phyloP scores from a whole-genome alignment of 2,329 filamentous ascomycete species.

The Cercospora brassicicola region DNA sequence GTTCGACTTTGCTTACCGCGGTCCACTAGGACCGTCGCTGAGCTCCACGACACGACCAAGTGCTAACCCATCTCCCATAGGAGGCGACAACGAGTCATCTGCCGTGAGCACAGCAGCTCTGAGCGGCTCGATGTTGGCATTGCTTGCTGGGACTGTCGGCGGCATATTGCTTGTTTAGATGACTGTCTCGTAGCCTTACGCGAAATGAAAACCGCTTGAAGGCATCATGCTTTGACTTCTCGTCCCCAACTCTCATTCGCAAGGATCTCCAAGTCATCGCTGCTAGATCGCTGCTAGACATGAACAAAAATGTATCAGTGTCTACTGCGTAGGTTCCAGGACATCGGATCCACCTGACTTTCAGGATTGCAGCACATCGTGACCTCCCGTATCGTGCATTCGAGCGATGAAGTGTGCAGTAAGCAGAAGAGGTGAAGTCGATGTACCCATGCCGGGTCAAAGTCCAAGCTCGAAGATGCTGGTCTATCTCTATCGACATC shows the following conservation, averaged over 20 bases:
- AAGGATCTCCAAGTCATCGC: background rate
- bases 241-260: background rate
- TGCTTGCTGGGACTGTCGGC: background rate
- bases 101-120: background rate
- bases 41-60: background rate
- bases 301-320: background rate
- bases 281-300: background rate
- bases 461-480: background rate
- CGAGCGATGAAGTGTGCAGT: background rate
- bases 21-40: background rate
- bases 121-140: constrained; percentile 1
- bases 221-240: background rate
- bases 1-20: background rate
- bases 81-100: constrained; percentile 1
- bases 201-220: background rate
- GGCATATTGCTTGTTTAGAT: constrained; percentile 5
- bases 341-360: background rate
- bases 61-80: constrained; percentile 4
- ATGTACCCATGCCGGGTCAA: background rate
- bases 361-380: background rate
- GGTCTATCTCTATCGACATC: background rate
- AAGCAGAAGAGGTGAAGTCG: background rate
- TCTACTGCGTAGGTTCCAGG: background rate
- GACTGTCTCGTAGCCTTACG: background rate
- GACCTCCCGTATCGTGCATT: rapidly evolving